A percentile compares a stretch with the other conserved stretches of the same genome.
phyloP scores from a whole-genome alignment of 1,284 basidiomycete genomes.

The Cerrena zonata region DNA sequence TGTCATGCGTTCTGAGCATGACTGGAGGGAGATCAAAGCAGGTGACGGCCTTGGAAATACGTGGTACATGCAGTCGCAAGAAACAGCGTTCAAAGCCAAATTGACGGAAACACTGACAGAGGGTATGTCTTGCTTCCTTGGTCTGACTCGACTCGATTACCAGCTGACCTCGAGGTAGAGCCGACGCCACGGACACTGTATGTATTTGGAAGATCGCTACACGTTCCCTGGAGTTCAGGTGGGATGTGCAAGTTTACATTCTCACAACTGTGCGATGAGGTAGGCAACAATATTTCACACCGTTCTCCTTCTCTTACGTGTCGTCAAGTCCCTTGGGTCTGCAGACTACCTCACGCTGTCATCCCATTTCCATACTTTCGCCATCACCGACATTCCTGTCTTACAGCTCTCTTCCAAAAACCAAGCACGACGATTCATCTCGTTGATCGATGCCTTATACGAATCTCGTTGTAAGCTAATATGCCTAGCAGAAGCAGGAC shows the following conservation, averaged over 20 bases:
- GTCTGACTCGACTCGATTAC: not conserved
- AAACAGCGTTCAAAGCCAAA: constrained; percentile 22
- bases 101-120: constrained; percentile 4
- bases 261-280: constrained; percentile 56
- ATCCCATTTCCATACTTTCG: constrained; percentile 51
- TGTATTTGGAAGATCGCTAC: constrained; percentile 44
- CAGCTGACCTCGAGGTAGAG: constrained; percentile 1
- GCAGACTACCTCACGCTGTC: constrained; percentile 69
- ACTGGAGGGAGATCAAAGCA: constrained; percentile 33
- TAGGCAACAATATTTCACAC: constrained; percentile 17
- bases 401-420: constrained; percentile 59
- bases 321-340: constrained; percentile 49
- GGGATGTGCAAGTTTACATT: constrained; percentile 53
- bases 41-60: constrained; percentile 17
- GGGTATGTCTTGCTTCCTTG: not conserved
- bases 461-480: constrained; percentile 40
- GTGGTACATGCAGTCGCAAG: constrained; percentile 31
- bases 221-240: constrained; percentile 41
- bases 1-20: constrained; percentile 43
- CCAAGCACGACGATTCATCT: constrained; percentile 67
- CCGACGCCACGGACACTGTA: constrained; percentile 11
- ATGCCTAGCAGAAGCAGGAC: constrained; percentile 42
- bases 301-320: not conserved
- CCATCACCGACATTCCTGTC: constrained; percentile 55
- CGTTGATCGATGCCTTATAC: constrained; percentile 65